These are phyloP conservation scores for Auriscalpium vulgare DNA, from an alignment of 768 basidiomycete genomes.

Conservation along the genomic window DNA sequence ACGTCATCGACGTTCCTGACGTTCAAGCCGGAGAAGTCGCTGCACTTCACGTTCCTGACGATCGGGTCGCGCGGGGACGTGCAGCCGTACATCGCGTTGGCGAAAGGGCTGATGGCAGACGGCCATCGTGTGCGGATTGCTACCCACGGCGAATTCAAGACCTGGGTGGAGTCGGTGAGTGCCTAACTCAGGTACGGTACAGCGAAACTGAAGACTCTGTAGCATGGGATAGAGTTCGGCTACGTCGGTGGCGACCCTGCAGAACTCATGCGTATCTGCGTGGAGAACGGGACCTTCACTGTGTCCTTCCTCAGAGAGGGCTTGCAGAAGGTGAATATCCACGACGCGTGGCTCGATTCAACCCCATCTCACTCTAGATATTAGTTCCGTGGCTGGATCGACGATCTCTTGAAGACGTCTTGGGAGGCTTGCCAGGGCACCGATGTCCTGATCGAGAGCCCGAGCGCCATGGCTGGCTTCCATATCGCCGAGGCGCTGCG, in stretches of 20 bases:
- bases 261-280: constrained; percentile 94
- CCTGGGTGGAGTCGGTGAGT: constrained; percentile 90
- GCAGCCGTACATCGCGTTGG: constrained; percentile 94
- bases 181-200: too few species aligned
- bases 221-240: constrained; percentile 96
- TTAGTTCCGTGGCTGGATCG: constrained; percentile 95
- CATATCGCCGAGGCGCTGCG: constrained; percentile 93
- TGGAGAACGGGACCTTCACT: constrained; percentile 97
- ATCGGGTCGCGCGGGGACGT: constrained; percentile 97
- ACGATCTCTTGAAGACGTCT: constrained; percentile 88
- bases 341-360: not conserved
- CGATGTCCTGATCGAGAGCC: constrained; percentile 90
- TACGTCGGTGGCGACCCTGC: constrained; percentile 96
- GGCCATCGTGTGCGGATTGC: constrained; percentile 89
- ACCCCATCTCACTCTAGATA: not conserved
- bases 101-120: constrained; percentile 84
- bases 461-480: constrained; percentile 94
- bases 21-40: constrained; percentile 80
- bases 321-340: constrained; percentile 57
- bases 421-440: constrained; percentile 96
- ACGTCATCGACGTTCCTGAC: constrained; percentile 95
- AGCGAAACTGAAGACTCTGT: not conserved
- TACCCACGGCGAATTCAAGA: constrained; percentile 89
- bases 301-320: constrained; percentile 92
- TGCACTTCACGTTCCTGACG: constrained; percentile 91